Evolutionary conservation across 371 early-diverging fungal genomes (phyloP).

Genomic region (Saksenaea oblongispora): DNA sequence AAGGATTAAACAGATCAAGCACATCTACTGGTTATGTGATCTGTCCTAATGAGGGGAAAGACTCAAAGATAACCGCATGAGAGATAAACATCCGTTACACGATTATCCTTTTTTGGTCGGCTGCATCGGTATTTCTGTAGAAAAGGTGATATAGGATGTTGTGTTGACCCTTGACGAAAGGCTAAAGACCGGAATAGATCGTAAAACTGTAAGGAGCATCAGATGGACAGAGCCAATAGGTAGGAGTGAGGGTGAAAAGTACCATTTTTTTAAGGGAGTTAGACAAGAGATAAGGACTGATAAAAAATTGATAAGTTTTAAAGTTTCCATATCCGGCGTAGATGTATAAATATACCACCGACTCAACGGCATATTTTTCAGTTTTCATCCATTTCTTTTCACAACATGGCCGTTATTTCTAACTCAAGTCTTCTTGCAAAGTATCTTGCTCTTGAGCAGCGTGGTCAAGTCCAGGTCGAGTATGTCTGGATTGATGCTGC

Average conservation of each 20-base stretch:
- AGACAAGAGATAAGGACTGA: slow-evolving; percentile 1
- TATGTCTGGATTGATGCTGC: slow-evolving; percentile 57
- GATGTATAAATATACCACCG: neutral
- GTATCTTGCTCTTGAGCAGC: slow-evolving; percentile 45
- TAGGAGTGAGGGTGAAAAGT: neutral
- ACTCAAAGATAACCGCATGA: neutral
- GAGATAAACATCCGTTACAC: neutral
- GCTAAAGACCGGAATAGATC: neutral
- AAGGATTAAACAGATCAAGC: neutral
- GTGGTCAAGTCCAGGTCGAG: slow-evolving; percentile 44
- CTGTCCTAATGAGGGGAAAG: slow-evolving; percentile 1
- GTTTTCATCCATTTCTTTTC: slow-evolving; percentile 3
- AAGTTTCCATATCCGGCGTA: neutral
- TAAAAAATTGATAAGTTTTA: neutral
- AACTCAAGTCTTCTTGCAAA: slow-evolving; percentile 37
- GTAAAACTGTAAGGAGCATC: neutral
- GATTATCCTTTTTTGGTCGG: neutral
- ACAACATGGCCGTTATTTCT: slow-evolving; percentile 21
- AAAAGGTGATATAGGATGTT: neutral
- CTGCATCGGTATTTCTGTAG: neutral
- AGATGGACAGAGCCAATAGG: neutral
- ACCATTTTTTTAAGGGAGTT: neutral
- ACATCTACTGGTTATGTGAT: neutral
- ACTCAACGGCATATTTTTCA: neutral
- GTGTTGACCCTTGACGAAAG: neutral